Conservation (phyloP, 305 asterid genomes). For the Solanum chacoense region DNA sequence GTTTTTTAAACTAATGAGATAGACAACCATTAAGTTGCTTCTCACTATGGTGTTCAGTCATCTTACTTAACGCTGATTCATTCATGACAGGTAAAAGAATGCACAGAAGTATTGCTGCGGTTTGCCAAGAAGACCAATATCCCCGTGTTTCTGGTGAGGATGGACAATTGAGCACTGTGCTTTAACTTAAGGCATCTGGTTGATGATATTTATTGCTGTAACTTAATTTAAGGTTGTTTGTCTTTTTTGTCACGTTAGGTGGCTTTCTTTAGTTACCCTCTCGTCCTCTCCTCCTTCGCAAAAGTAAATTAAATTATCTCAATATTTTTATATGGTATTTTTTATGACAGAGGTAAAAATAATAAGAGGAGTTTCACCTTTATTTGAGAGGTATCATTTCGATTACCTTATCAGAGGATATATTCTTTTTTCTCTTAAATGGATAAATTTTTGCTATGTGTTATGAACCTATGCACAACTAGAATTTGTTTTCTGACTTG, state of each 20-base stretch:
- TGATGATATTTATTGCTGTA: neutral
- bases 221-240: neutral
- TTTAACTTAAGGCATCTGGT: neutral
- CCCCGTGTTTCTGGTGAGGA: constrained; percentile 76
- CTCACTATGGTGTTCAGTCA: neutral
- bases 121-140: constrained; percentile 83
- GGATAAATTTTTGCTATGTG: neutral
- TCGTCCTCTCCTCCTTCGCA: neutral
- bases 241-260: neutral
- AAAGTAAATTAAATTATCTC: neutral
- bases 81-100: constrained; percentile 74
- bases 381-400: neutral
- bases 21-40: neutral
- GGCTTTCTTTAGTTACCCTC: neutral
- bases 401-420: neutral
- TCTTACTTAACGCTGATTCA: neutral
- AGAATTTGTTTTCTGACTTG: neutral
- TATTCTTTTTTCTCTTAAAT: neutral
- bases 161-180: neutral
- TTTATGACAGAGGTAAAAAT: neutral
- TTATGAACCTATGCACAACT: neutral
- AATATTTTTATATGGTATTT: neutral
- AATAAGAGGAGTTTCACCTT: neutral
- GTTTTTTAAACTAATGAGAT: neutral
- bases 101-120: constrained; percentile 81